Percentiles rank a stretch among this genome's conserved stretches.
phyloP scores from a whole-genome alignment of 1,284 basidiomycete genomes.

The Pholiota adiposa region DNA sequence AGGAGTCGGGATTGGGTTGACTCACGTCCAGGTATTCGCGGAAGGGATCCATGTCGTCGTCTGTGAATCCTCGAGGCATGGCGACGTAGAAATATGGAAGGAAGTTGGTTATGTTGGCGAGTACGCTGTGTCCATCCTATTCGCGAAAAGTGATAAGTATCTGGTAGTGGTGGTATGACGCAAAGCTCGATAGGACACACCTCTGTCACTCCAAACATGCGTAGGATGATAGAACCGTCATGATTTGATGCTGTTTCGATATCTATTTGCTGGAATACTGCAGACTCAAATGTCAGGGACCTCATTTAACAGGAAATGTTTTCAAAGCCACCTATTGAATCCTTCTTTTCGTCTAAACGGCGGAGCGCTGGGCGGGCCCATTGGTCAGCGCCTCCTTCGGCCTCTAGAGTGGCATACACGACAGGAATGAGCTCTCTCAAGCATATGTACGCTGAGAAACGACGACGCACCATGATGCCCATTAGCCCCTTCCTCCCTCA shows the following conservation, averaged over 20 bases:
- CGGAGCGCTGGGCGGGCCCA: slow-evolving; percentile 79
- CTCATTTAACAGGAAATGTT: not conserved
- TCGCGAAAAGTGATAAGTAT: not conserved
- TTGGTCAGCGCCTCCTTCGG: slow-evolving; percentile 74
- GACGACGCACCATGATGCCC: slow-evolving; percentile 36
- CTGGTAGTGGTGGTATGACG: slow-evolving; percentile 1
- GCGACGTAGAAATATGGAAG: slow-evolving; percentile 91
- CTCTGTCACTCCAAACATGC: slow-evolving; percentile 90
- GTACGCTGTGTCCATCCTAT: slow-evolving; percentile 85
- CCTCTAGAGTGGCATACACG: slow-evolving; percentile 41
- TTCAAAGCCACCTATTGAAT: slow-evolving; percentile 55
- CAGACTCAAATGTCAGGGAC: not conserved
- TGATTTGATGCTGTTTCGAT: slow-evolving; percentile 75
- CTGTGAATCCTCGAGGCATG: slow-evolving; percentile 80
- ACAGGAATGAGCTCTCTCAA: not conserved
- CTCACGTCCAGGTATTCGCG: slow-evolving; percentile 79
- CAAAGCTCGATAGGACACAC: slow-evolving; percentile 37
- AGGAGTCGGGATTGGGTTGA: no score
- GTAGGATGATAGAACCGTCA: slow-evolving; percentile 47
- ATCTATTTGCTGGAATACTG: slow-evolving; percentile 95
- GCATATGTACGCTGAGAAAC: not conserved
- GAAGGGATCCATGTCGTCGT: slow-evolving; percentile 70
- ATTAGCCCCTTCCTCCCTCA: slow-evolving; percentile 70
- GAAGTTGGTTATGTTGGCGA: slow-evolving; percentile 82
- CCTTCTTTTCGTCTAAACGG: slow-evolving; percentile 58